phyloP scores from a whole-genome alignment of 495 filamentous ascomycete genomes.

The Neurospora africana region DNA sequence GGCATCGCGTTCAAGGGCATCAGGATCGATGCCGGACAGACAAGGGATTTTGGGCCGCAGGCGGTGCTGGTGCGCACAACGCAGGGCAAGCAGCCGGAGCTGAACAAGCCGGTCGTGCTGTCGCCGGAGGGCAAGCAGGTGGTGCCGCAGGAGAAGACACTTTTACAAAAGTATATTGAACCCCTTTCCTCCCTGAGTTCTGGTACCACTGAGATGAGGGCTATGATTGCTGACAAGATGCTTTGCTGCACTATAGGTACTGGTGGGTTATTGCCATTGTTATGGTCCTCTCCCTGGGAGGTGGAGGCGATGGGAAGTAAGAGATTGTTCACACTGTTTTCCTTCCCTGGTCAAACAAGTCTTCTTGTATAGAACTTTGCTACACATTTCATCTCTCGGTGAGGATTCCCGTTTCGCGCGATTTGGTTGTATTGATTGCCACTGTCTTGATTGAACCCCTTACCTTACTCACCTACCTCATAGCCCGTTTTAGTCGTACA shows the following conservation, averaged over 20 bases:
- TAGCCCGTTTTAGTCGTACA: not conserved
- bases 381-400: not conserved
- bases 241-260: conserved; percentile 28
- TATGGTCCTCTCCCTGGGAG: conserved; percentile 24
- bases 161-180: conserved; percentile 56
- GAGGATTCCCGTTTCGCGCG: not conserved
- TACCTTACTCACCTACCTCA: not conserved
- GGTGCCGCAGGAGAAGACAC: conserved; percentile 51
- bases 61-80: conserved; percentile 38
- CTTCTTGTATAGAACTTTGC: not conserved
- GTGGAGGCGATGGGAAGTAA: conserved; percentile 33
- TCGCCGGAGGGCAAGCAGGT: conserved; percentile 48
- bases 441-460: not conserved
- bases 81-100: conserved; percentile 41
- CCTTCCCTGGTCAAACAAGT: not conserved
- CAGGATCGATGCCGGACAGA: conserved; percentile 43
- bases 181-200: conserved; percentile 15
- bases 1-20: conserved; percentile 32
- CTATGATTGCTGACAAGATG: not conserved
- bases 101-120: conserved; percentile 58
- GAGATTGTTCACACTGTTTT: not conserved
- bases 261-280: conserved; percentile 42
- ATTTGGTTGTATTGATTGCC: not conserved
- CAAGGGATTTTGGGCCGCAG: conserved; percentile 46
- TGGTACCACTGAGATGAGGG: conserved; percentile 4